Evolutionary conservation across 129 eudicot species (phyloP).

Genomic region (Flaveria bidentis): DNA sequence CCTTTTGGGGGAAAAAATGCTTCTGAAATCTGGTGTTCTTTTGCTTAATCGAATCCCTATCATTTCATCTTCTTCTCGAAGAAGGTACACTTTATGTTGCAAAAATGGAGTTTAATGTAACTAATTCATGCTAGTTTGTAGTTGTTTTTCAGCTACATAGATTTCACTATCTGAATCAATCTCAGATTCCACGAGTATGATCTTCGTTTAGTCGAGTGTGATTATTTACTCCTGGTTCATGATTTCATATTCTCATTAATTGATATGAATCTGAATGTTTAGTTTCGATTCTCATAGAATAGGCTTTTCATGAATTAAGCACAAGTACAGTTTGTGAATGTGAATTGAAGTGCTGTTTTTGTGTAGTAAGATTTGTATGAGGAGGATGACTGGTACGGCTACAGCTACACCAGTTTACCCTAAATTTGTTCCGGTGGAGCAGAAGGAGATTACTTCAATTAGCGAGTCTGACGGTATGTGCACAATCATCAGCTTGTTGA

Average conservation of each 20-base stretch:
- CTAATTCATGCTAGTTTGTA: slow-evolving; percentile 8
- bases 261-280: too few relatives aligned
- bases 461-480: slow-evolving; percentile 60
- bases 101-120: not conserved
- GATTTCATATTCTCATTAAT: too few relatives aligned
- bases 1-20: slow-evolving; percentile 25
- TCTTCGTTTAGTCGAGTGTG: too few relatives aligned
- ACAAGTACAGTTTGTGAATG: slow-evolving; percentile 2
- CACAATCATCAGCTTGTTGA: not conserved
- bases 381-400: slow-evolving; percentile 45
- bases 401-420: slow-evolving; percentile 47
- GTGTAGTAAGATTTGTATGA: slow-evolving; percentile 50
- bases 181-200: not conserved
- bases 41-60: slow-evolving; percentile 31
- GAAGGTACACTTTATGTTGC: slow-evolving; percentile 20
- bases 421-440: slow-evolving; percentile 72
- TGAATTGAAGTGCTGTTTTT: slow-evolving; percentile 19
- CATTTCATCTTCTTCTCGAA: slow-evolving; percentile 8
- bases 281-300: too few relatives aligned
- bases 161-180: slow-evolving; percentile 1
- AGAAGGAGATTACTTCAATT: slow-evolving; percentile 56
- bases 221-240: too few relatives aligned
- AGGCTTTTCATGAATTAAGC: not conserved
- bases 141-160: not conserved
- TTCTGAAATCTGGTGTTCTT: slow-evolving; percentile 28